Evolutionary conservation across 331 rosid species (phyloP).

Genomic region (Acacia concinna): DNA sequence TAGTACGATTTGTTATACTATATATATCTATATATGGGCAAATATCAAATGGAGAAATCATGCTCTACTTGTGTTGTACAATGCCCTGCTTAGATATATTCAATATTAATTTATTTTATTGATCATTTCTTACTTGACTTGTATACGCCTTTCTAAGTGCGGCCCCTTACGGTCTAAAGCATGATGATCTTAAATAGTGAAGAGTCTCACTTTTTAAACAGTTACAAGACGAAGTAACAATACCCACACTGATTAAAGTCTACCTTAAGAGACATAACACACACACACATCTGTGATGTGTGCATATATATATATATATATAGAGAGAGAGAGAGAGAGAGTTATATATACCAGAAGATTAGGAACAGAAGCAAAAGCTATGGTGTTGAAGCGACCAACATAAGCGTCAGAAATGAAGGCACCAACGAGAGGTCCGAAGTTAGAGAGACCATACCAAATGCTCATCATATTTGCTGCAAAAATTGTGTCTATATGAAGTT

Average conservation of each 20-base stretch:
- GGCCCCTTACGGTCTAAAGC: not conserved
- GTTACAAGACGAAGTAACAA: not conserved
- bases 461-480: slow-evolving; percentile 60
- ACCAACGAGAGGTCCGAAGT: slow-evolving; percentile 68
- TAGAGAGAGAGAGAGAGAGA: not conserved
- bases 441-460: slow-evolving; percentile 63
- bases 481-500: slow-evolving; percentile 70
- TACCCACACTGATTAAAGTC: not conserved
- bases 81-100: not conserved
- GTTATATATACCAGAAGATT: slow-evolving; percentile 52
- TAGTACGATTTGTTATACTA: not conserved
- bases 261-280: no score
- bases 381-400: slow-evolving; percentile 66
- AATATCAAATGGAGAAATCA: not conserved
- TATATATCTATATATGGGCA: not conserved
- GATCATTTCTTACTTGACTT: not conserved
- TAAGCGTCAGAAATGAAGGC: slow-evolving; percentile 86
- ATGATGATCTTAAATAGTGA: not conserved
- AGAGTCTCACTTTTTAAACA: not conserved
- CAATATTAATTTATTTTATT: not conserved
- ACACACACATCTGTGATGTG: no score
- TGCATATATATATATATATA: not conserved
- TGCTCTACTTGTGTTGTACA: not conserved
- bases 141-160: not conserved
- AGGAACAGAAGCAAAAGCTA: slow-evolving; percentile 64